phyloP scores from a whole-genome alignment of 805 yeast species.

The Candida insectalens region DNA sequence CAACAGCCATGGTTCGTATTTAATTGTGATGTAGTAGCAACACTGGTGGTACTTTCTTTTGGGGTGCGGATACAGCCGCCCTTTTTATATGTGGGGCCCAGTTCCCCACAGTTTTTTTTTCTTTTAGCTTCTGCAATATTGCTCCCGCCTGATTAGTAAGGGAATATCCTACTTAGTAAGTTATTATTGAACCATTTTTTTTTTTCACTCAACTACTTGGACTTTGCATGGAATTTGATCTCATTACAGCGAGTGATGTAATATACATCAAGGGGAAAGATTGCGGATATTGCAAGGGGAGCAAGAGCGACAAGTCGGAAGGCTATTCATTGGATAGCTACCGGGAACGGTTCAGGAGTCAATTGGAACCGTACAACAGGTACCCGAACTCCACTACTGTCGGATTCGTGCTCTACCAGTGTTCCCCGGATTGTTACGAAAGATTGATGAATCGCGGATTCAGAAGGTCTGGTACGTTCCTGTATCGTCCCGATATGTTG shows the following conservation, averaged over 20 bases:
- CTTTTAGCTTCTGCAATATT: too few species aligned
- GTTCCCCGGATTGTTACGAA: conserved; percentile 46
- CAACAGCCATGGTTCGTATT: too few species aligned
- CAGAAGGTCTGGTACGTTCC: conserved; percentile 65
- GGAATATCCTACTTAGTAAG: too few species aligned
- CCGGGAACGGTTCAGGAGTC: not conserved
- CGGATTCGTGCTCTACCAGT: conserved; percentile 13
- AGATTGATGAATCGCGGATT: conserved; percentile 60
- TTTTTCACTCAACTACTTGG: not conserved
- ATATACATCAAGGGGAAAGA: conserved; percentile 30
- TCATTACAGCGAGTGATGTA: conserved; percentile 12
- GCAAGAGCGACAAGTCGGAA: conserved; percentile 21
- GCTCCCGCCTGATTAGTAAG: too few species aligned
- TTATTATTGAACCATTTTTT: too few species aligned
- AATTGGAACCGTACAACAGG: conserved; percentile 4
- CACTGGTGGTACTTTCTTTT: too few species aligned
- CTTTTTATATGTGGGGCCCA: too few species aligned
- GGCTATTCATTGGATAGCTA: conserved; percentile 24
- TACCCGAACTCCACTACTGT: conserved; percentile 19
- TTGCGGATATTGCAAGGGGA: conserved; percentile 72
- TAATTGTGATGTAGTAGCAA: too few species aligned
- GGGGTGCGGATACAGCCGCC: too few species aligned
- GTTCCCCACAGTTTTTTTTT: too few species aligned
- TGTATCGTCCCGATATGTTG: conserved; percentile 49
- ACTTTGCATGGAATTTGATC: conserved; percentile 4